Conservation (phyloP, 148 eudicot genomes). For the Dianthus caryophyllus region DNA sequence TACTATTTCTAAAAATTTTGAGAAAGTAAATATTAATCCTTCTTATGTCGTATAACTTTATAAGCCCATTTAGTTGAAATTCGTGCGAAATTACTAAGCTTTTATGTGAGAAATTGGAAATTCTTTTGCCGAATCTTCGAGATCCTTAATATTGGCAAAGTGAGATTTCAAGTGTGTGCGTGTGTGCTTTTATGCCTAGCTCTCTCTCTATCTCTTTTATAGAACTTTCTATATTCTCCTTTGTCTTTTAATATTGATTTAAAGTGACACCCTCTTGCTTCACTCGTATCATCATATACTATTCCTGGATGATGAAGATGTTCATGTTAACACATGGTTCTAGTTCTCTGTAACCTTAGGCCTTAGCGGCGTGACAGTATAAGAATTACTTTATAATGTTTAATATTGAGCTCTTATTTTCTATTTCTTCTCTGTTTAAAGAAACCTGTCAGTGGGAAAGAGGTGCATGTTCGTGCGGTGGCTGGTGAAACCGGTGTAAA, state of each 20-base stretch:
- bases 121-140: not conserved
- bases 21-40: not conserved
- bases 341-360: not conserved
- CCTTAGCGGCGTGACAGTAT: not conserved
- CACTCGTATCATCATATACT: not conserved
- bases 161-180: not conserved
- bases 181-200: not conserved
- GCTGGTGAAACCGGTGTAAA: slow-evolving; percentile 35
- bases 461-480: slow-evolving; percentile 41
- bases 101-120: not conserved
- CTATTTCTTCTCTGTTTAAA: slow-evolving; percentile 25
- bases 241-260: not conserved
- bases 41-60: not conserved
- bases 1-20: not conserved
- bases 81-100: not conserved
- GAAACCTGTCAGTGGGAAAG: slow-evolving; percentile 56
- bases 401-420: slow-evolving; percentile 12
- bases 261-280: not conserved
- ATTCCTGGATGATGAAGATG: not conserved
- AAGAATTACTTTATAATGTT: not conserved
- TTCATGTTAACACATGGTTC: not conserved
- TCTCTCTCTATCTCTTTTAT: not conserved
- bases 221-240: not conserved
- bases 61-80: not conserved
- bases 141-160: not conserved